Base-by-base conservation (phyloP, 2,329 filamentous ascomycete species). In the Aspergillus caelatus region DNA sequence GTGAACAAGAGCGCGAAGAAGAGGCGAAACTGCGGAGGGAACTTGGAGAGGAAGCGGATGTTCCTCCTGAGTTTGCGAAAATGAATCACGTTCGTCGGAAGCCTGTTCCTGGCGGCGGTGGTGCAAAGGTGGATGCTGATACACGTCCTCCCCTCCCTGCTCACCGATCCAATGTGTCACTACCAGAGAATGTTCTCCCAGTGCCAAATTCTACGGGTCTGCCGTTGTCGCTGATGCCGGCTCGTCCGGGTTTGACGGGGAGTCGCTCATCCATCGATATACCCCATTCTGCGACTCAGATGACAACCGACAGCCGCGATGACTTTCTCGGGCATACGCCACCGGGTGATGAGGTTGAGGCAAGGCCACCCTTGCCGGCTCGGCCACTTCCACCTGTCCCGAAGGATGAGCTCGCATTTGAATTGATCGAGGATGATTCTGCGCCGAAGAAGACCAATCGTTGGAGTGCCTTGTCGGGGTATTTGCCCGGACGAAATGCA, bases 61-160 rank as follows among this genome's bases (percentile, higher is more conserved):
- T 67, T 10, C 67, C 72, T 41, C 71, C 66, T 45, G 73, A 76
- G 19, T 69, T 78, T 26, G 71, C 69, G 19, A 72, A 71, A 26
- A 63, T 80, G 71, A 80, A 79, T 58, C 71, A 77, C 55, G 74
- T 79, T 21, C 74, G 74, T 43, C 75, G 78, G 14, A 80, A 80
- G 62, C 78, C 78, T 41, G 75, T 80, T 4, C 66, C 70, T 4
- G 65, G 67, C 10, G 68, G 66, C 28, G 63, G 43, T 36, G 59
- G 61, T 28, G 32, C 43, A 14, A 64, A 61, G 14, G 67, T 58
- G 23, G 64, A 64, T 30, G 61, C 68, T n/a, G 61, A 64, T 53
- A 30, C 58, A 50, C 50, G 64, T 46, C 52, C 64, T 61, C 57
- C 67, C 56, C 63, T 67, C 48, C 68, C 71, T n/a, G 55, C 64